phyloP scores from a whole-genome alignment of 208 protist species.

The Acanthamoeba castellanii region DNA sequence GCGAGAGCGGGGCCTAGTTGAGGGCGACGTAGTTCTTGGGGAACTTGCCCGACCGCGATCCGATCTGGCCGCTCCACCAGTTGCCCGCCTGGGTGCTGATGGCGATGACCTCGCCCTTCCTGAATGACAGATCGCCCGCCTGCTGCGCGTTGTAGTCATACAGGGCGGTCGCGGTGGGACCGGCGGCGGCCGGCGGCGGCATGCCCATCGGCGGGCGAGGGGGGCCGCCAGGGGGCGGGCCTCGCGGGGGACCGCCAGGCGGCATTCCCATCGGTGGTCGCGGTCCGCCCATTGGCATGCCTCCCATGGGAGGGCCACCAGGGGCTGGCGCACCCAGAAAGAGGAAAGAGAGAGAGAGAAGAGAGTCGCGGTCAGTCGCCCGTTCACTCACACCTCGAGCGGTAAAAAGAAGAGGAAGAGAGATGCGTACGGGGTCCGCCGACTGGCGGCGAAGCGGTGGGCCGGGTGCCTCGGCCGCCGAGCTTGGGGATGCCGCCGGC shows the following conservation, averaged over 20 bases:
- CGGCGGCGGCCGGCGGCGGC: background rate
- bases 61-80: conserved; percentile 10
- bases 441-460: too few species aligned
- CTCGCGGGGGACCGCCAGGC: background rate
- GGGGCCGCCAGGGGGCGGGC: background rate
- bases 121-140: conserved; percentile 28
- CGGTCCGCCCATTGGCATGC: background rate
- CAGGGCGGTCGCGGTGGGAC: background rate
- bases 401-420: too few species aligned
- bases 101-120: conserved; percentile 23
- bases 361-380: too few species aligned
- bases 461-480: background rate
- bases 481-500: conserved; percentile 63
- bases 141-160: conserved; percentile 50
- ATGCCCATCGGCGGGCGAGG: background rate
- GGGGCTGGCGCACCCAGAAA: too few species aligned
- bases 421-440: too few species aligned
- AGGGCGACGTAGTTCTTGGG: conserved; percentile 48
- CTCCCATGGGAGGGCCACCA: background rate
- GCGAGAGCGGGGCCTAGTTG: background rate
- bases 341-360: too few species aligned
- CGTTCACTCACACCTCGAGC: too few species aligned
- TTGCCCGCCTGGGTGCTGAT: conserved; percentile 26
- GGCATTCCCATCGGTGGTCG: conserved; percentile 28
- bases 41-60: conserved; percentile 12